Evolutionary conservation across 2,329 filamentous ascomycete species (phyloP), one percentile per base, ranked within the genome.

Genomic region (Beauveria varroae): DNA sequence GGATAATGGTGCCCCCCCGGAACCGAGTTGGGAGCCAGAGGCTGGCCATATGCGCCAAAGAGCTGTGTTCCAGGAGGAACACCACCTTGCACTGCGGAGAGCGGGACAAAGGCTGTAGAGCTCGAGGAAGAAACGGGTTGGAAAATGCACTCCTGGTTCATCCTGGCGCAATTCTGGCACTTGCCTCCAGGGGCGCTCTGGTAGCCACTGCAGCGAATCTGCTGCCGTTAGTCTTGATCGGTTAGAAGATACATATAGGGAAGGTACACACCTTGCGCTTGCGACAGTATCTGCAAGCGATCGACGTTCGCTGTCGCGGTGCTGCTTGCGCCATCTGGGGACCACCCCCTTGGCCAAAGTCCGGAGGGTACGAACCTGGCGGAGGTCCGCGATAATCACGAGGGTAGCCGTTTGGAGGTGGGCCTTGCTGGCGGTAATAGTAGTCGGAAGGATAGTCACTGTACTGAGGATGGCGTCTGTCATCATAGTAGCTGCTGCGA

Each of bases 161-260:
- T 84, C 64, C 84, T 82, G 44, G 82, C 81, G 66, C 83, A 86
- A 66, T 85, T 86, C 60, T 82, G 79, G 65, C 83, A 86, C 65
- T 85, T 84, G 12, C 82, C 83, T 22, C 82, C 82, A 0, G 80
- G 79, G 0, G 81, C 82, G 64, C 81, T 84, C 62, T 82, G 79
- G 64, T 85, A 85, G 30, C 83, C 83, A 63, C 82, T 85, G 73
- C 83, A 86, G 43, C 83, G 81, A 64, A 86, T 86, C 82, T 85
- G 46, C 24, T 5, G 41, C 18, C 18, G 16, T 57, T 46, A 61
- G 53, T 54, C 18, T n/a, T 14, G 34, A 44, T 9, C 10, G 14
- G 5, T 20, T 44, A 7, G 24, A 5, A 5, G 3, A n/a, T 14
- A 1, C 4, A 9, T 2, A n/a, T 9, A 41, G 12, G 6, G 1